phyloP scores from a whole-genome alignment of 2,329 filamentous ascomycete genomes.

The Kalmusia sp. region DNA sequence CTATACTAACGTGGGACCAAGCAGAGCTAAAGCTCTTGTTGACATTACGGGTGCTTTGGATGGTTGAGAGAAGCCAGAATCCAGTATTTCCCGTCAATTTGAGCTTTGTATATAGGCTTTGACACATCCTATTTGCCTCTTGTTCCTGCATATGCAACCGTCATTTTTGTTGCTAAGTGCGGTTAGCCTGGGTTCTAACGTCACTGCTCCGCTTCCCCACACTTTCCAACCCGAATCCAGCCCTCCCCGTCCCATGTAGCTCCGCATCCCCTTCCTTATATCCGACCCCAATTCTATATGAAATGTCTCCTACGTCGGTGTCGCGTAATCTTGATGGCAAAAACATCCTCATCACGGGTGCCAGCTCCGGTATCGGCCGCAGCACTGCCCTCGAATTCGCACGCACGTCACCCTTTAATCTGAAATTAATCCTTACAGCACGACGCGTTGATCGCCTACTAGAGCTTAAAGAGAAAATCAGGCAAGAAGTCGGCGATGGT shows the following conservation, averaged over 20 bases:
- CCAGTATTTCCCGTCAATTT: too few relatives aligned
- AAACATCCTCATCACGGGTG: slow-evolving; percentile 88
- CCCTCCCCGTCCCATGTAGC: neutral
- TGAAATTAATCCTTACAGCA: slow-evolving; percentile 85
- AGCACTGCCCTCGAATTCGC: slow-evolving; percentile 88
- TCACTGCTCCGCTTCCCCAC: neutral
- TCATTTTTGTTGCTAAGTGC: neutral
- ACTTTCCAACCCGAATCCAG: neutral
- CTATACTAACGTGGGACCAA: too few relatives aligned
- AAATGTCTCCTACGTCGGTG: slow-evolving; percentile 59
- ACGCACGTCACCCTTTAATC: slow-evolving; percentile 74
- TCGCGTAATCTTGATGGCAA: slow-evolving; percentile 85
- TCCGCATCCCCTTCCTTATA: too few relatives aligned
- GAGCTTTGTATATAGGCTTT: too few relatives aligned
- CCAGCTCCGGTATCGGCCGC: slow-evolving; percentile 87
- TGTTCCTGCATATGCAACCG: neutral
- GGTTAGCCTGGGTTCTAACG: neutral
- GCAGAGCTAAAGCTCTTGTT: too few relatives aligned
- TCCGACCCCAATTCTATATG: neutral
- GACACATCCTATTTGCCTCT: too few relatives aligned
- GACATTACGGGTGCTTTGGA: too few relatives aligned
- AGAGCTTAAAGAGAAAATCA: slow-evolving; percentile 75
- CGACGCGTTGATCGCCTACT: slow-evolving; percentile 78
- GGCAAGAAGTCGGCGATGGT: slow-evolving; percentile 72
- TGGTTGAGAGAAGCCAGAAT: too few relatives aligned